Conservation (phyloP, 495 filamentous ascomycete genomes). For the Trichoderma asperelloides region DNA sequence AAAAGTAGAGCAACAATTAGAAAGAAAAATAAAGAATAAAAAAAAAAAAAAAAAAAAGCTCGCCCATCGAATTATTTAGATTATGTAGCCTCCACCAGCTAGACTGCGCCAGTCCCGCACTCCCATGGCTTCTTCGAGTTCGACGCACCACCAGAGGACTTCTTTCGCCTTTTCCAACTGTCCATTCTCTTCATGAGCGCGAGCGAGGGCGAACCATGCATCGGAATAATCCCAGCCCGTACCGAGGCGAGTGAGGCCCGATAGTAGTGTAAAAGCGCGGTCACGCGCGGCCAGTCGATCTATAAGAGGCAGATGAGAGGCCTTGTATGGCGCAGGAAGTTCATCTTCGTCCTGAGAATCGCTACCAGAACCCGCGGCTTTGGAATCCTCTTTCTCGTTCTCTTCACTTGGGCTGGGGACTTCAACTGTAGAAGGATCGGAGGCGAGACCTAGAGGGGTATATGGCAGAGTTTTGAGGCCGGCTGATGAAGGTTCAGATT, state of each 20-base stretch:
- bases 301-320: constrained; percentile 50
- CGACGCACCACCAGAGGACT: constrained; percentile 68
- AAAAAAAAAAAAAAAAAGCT: background rate
- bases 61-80: constrained; percentile 23
- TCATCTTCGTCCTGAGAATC: constrained; percentile 15
- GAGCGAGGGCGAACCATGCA: constrained; percentile 82
- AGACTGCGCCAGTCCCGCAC: constrained; percentile 52
- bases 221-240: constrained; percentile 87
- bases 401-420: constrained; percentile 9
- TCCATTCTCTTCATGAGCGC: constrained; percentile 74
- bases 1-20: background rate
- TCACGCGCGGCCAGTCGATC: constrained; percentile 79
- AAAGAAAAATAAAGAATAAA: background rate
- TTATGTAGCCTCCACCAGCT: constrained; percentile 47
- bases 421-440: background rate
- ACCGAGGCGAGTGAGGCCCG: constrained; percentile 73
- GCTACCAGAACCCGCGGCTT: background rate
- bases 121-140: constrained; percentile 57
- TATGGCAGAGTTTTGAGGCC: constrained; percentile 23
- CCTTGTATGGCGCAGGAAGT: constrained; percentile 36
- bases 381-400: constrained; percentile 14
- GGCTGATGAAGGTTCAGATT: constrained; percentile 15
- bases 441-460: constrained; percentile 33
- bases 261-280: constrained; percentile 74
- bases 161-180: constrained; percentile 76